Conservation (phyloP, 169 alveolate species). For the Eimeria praecox region DNA sequence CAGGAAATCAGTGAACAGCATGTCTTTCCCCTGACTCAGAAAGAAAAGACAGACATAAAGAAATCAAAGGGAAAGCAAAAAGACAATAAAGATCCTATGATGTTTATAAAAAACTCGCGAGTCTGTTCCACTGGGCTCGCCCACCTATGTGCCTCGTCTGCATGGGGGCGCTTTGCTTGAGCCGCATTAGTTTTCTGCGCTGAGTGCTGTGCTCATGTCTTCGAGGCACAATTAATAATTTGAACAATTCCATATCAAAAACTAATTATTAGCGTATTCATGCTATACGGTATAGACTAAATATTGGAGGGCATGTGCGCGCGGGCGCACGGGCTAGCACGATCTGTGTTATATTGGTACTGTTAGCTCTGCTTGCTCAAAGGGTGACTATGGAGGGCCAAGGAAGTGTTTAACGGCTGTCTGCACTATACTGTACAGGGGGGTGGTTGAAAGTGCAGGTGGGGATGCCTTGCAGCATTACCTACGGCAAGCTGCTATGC, state of each 20-base stretch:
- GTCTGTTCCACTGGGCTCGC: neutral
- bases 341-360: neutral
- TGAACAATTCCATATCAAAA: neutral
- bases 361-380: neutral
- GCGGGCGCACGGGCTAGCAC: neutral
- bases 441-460: too few species aligned
- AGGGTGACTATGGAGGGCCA: neutral
- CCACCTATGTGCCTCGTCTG: constrained; percentile 6
- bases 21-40: neutral
- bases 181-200: neutral
- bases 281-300: neutral
- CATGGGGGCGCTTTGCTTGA: neutral
- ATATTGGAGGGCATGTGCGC: neutral
- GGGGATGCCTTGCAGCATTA: neutral
- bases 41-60: neutral
- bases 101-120: neutral
- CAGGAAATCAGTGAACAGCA: neutral
- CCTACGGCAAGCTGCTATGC: too few species aligned
- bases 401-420: neutral
- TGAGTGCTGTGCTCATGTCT: neutral
- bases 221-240: neutral
- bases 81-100: neutral
- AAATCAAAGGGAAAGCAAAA: neutral
- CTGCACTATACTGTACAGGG: neutral
- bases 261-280: neutral